Percentiles rank a stretch among this genome's conserved stretches.
These are phyloP conservation scores for Sarcocystis neurona DNA, from an alignment of 169 alveolate species.

Conservation along the genomic window DNA sequence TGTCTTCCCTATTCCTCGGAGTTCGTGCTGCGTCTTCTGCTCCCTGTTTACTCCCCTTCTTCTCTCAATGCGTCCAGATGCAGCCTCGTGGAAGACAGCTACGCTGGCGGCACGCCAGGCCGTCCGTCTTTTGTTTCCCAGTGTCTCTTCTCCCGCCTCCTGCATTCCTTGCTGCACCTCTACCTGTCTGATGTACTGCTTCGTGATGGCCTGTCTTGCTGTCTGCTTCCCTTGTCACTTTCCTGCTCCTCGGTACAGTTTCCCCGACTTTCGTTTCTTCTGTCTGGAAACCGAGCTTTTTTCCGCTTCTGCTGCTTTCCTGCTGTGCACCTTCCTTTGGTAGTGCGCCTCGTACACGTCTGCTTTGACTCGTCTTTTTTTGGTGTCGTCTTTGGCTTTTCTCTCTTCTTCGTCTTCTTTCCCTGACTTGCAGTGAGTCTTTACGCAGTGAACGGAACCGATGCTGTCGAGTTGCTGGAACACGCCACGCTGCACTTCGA, in stretches of 20 bases:
- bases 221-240: not conserved
- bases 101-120: not conserved
- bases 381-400: not conserved
- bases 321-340: not conserved
- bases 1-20: too few species aligned
- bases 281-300: not conserved
- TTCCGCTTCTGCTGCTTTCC: not conserved
- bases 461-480: not conserved
- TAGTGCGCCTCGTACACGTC: not conserved
- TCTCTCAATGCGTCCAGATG: too few species aligned
- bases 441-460: not conserved
- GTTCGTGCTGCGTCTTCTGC: too few species aligned
- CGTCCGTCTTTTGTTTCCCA: not conserved
- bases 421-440: not conserved
- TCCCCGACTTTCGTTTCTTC: not conserved
- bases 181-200: not conserved
- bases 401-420: not conserved
- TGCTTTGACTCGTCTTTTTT: not conserved
- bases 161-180: not conserved
- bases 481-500: not conserved
- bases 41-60: too few species aligned
- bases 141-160: not conserved
- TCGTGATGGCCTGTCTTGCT: not conserved
- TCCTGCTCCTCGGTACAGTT: not conserved
- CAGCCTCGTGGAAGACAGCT: too few species aligned